Percentiles rank a stretch among this genome's conserved stretches.
Conservation (phyloP, 2,329 filamentous ascomycete genomes). For the Cladophialophora bantiana region DNA sequence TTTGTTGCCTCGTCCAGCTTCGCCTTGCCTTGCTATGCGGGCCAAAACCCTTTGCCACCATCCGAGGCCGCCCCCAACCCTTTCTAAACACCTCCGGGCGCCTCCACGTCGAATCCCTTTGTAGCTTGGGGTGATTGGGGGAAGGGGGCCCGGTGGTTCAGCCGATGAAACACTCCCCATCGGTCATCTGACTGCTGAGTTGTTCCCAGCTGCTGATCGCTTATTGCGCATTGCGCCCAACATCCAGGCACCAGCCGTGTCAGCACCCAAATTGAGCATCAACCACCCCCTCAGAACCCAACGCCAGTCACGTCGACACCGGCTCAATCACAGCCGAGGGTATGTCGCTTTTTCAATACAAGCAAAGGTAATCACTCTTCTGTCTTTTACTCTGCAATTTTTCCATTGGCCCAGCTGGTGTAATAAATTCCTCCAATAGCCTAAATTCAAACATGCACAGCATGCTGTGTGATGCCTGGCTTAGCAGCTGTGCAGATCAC, state of each 20-base stretch:
- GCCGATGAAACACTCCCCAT: constrained; percentile 25
- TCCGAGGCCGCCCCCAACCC: constrained; percentile 10
- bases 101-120: constrained; percentile 27
- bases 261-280: constrained; percentile 17
- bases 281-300: constrained; percentile 14
- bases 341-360: constrained; percentile 38
- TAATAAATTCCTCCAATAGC: constrained; percentile 19
- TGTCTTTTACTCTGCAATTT: constrained; percentile 31
- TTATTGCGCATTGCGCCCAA: constrained; percentile 22
- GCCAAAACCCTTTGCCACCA: constrained; percentile 5
- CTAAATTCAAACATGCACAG: constrained; percentile 9
- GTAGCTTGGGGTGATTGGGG: constrained; percentile 9
- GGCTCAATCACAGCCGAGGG: constrained; percentile 25
- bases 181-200: constrained; percentile 32
- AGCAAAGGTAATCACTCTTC: constrained; percentile 30
- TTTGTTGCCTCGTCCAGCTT: constrained; percentile 19
- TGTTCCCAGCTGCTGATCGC: constrained; percentile 27
- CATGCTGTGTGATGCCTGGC: constrained; percentile 19
- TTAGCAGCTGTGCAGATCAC: constrained; percentile 1
- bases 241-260: constrained; percentile 24
- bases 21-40: constrained; percentile 12
- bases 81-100: constrained; percentile 12
- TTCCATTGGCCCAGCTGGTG: constrained; percentile 21
- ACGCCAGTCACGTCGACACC: constrained; percentile 15
- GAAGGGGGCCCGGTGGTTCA: constrained; percentile 15